A percentile compares a stretch with the other conserved stretches of the same genome.
Conservation (phyloP, 805 yeast genomes). For the Henningerozyma blattae region DNA sequence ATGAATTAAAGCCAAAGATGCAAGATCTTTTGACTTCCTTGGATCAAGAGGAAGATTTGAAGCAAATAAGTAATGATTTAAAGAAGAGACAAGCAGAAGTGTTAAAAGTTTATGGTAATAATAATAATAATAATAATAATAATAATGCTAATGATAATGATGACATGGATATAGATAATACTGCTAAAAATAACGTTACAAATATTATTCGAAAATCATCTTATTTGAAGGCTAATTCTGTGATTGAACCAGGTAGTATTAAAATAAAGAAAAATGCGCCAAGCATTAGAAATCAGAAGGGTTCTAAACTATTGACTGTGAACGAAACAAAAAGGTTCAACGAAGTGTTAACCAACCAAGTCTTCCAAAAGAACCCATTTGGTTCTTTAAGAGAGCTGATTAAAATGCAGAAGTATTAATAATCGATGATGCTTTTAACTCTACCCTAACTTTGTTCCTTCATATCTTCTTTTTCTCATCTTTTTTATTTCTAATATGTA, state of each 20-base stretch:
- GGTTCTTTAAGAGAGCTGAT: slow-evolving; percentile 53
- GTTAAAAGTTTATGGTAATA: slow-evolving; percentile 1
- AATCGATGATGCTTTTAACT: no score
- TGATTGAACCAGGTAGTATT: slow-evolving; percentile 13
- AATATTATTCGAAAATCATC: slow-evolving; percentile 1
- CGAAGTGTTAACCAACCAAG: slow-evolving; percentile 39
- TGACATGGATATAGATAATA: slow-evolving; percentile 2
- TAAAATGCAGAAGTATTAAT: slow-evolving; percentile 21
- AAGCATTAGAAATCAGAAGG: slow-evolving; percentile 41
- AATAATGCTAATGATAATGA: slow-evolving; percentile 10
- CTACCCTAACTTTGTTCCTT: neutral
- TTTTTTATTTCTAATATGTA: slow-evolving; percentile 1
- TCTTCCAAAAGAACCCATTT: slow-evolving; percentile 51
- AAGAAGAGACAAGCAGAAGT: slow-evolving; percentile 6
- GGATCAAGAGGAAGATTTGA: slow-evolving; percentile 23
- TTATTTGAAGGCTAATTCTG: slow-evolving; percentile 1
- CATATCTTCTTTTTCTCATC: slow-evolving; percentile 22
- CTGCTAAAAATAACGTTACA: slow-evolving; percentile 4
- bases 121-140: slow-evolving; percentile 2
- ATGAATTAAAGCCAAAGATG: slow-evolving; percentile 56
- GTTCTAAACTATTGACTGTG: slow-evolving; percentile 41
- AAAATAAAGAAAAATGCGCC: slow-evolving; percentile 32
- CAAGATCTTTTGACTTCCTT: slow-evolving; percentile 47
- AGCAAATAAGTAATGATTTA: slow-evolving; percentile 7
- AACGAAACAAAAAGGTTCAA: slow-evolving; percentile 50